Evolutionary conservation across 441 rosid species (phyloP).

Genomic region (Pelargonium citronellum): DNA sequence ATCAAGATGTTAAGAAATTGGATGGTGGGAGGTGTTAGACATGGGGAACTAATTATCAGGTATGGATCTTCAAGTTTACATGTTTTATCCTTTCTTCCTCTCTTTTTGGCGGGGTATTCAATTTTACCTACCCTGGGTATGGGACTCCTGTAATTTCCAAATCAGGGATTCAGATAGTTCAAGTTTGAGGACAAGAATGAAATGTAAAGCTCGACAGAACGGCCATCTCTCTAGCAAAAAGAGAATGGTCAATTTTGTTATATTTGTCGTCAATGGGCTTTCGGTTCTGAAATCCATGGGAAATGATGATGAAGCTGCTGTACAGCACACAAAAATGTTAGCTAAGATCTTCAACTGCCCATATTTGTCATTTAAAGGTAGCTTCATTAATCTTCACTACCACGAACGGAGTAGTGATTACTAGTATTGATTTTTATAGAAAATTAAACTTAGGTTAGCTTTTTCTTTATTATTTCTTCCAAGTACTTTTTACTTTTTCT

Average conservation of each 20-base stretch:
- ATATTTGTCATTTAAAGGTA: conserved; percentile 67
- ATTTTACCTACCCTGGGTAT: conserved; percentile 10
- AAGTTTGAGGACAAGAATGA: conserved; percentile 36
- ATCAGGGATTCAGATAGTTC: conserved; percentile 53
- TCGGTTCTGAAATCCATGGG: conserved; percentile 52
- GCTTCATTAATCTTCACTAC: background rate
- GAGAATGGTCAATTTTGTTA: conserved; percentile 56
- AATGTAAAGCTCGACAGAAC: conserved; percentile 32
- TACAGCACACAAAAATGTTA: conserved; percentile 33
- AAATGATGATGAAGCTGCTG: conserved; percentile 20
- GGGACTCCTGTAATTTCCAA: conserved; percentile 20
- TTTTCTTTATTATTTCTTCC: background rate
- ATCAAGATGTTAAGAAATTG: conserved; percentile 44
- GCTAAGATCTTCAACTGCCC: conserved; percentile 44
- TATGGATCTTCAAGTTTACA: conserved; percentile 24
- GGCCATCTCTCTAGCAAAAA: conserved; percentile 23
- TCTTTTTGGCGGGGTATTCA: background rate
- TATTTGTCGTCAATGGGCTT: conserved; percentile 58
- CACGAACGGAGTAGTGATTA: background rate
- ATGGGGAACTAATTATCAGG: conserved; percentile 56
- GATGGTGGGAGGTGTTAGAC: conserved; percentile 55
- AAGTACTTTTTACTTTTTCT: background rate
- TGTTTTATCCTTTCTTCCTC: background rate
- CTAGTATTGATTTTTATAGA: background rate
- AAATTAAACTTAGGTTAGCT: background rate